phyloP scores from a whole-genome alignment of 768 basidiomycete genomes.

The Suillus placidus region DNA sequence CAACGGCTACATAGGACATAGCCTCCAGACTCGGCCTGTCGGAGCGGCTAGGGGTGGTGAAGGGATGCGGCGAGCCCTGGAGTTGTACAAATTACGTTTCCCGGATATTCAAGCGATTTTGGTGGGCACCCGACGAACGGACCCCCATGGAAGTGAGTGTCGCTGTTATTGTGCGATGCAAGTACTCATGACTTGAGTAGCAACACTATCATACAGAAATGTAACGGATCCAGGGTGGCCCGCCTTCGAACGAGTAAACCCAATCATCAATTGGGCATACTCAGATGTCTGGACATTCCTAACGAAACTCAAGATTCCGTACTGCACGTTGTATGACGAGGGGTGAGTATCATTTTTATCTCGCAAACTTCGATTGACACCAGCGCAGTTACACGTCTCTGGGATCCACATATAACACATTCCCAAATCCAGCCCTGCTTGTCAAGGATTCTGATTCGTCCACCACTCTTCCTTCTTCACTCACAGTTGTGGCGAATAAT shows the following conservation, averaged over 20 bases:
- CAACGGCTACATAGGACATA: constrained; percentile 7
- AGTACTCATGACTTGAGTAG: constrained; percentile 40
- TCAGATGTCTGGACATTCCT: constrained; percentile 88
- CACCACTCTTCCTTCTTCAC: constrained; percentile 22
- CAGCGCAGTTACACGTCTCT: constrained; percentile 88
- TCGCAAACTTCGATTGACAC: constrained; percentile 5
- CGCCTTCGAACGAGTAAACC: constrained; percentile 85
- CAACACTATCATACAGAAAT: constrained; percentile 67
- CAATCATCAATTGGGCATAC: constrained; percentile 96
- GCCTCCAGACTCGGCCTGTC: constrained; percentile 38
- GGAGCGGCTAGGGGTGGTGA: constrained; percentile 62
- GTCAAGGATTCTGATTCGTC: constrained; percentile 19
- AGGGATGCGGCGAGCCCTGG: constrained; percentile 80
- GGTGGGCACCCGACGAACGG: constrained; percentile 84
- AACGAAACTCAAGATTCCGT: constrained; percentile 71
- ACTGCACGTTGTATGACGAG: constrained; percentile 87
- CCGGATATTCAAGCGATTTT: constrained; percentile 78
- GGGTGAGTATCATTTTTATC: constrained; percentile 56
- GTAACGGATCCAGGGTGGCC: constrained; percentile 94
- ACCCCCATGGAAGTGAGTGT: constrained; percentile 90
- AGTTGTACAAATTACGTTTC: constrained; percentile 67
- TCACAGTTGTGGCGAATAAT: constrained; percentile 26
- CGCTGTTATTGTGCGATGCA: neutral
- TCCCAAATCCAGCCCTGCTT: constrained; percentile 83
- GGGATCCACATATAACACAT: constrained; percentile 93